These are phyloP conservation scores for Syncephalastrum sp. DNA, from an alignment of 371 early-diverging fungal species.

Conservation along the genomic window DNA sequence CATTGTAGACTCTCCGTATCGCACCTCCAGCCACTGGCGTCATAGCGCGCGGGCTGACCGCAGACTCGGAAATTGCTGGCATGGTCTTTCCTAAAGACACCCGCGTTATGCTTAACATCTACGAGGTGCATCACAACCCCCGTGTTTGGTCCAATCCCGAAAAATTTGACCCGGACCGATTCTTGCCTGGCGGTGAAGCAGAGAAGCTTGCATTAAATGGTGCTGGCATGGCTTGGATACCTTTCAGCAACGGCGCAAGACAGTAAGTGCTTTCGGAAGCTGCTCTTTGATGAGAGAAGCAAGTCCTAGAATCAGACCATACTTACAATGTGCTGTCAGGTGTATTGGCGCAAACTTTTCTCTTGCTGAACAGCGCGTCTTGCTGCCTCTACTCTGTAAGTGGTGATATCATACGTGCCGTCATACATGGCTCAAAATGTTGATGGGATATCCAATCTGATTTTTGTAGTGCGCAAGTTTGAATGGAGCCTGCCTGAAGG, in stretches of 20 bases:
- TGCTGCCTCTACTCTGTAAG: constrained; percentile 38
- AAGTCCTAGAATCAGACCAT: too few relatives aligned
- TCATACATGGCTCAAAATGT: neutral
- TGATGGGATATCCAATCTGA: neutral
- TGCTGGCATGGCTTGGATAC: constrained; percentile 12
- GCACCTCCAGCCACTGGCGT: constrained; percentile 5
- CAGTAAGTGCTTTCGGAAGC: constrained; percentile 4
- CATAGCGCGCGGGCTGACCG: neutral
- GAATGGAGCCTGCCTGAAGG: constrained; percentile 19
- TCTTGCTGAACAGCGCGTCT: constrained; percentile 27
- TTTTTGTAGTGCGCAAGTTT: constrained; percentile 18
- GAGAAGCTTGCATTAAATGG: constrained; percentile 1
- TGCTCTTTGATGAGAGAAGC: too few relatives aligned
- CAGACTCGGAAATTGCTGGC: constrained; percentile 13
- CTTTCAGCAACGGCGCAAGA: constrained; percentile 22
- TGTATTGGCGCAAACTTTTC: constrained; percentile 47
- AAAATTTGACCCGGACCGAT: constrained; percentile 22
- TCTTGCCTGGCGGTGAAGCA: constrained; percentile 20
- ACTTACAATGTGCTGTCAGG: too few relatives aligned
- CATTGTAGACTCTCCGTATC: constrained; percentile 9
- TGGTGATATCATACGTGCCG: neutral
- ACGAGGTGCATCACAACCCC: constrained; percentile 18
- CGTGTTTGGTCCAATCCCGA: constrained; percentile 16
- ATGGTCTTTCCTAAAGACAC: constrained; percentile 15
- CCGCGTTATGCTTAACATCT: constrained; percentile 10